phyloP scores from a whole-genome alignment of 1,139 yeast species.

The Arxiozyma bovina region DNA sequence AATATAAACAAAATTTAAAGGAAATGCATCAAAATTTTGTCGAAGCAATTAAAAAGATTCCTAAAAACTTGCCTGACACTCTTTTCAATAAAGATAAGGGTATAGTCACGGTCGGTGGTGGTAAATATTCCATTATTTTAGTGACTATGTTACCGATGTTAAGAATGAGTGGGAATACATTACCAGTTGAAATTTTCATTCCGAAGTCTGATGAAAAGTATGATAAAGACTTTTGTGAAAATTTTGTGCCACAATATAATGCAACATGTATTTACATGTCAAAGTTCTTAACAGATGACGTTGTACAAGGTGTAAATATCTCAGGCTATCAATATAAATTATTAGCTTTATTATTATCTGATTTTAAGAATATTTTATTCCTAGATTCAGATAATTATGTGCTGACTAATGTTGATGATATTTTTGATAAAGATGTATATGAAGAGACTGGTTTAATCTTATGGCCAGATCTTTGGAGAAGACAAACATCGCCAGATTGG shows the following conservation, averaged over 20 bases:
- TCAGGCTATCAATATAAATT: constrained; percentile 53
- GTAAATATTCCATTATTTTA: constrained; percentile 47
- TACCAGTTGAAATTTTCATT: constrained; percentile 54
- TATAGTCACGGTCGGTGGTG: constrained; percentile 58
- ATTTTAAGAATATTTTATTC: constrained; percentile 50
- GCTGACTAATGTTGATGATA: constrained; percentile 42
- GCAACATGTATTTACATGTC: constrained; percentile 43
- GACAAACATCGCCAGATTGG: constrained; percentile 51
- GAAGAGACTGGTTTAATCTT: constrained; percentile 34
- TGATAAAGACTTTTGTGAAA: constrained; percentile 41
- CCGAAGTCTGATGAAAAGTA: constrained; percentile 46
- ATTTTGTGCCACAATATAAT: constrained; percentile 41
- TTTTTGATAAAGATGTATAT: constrained; percentile 36
- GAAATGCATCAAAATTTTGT: constrained; percentile 47
- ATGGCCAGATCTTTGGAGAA: constrained; percentile 74
- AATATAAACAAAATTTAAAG: constrained; percentile 41
- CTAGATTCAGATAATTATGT: constrained; percentile 67
- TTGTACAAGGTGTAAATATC: neutral
- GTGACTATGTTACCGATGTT: constrained; percentile 46
- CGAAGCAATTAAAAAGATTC: constrained; percentile 29
- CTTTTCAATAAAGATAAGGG: constrained; percentile 40
- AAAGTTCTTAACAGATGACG: neutral
- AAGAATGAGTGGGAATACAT: constrained; percentile 44
- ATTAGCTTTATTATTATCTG: constrained; percentile 50
- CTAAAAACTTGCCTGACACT: neutral